phyloP scores from a whole-genome alignment of 768 basidiomycete species.

The Agaricus blazei region DNA sequence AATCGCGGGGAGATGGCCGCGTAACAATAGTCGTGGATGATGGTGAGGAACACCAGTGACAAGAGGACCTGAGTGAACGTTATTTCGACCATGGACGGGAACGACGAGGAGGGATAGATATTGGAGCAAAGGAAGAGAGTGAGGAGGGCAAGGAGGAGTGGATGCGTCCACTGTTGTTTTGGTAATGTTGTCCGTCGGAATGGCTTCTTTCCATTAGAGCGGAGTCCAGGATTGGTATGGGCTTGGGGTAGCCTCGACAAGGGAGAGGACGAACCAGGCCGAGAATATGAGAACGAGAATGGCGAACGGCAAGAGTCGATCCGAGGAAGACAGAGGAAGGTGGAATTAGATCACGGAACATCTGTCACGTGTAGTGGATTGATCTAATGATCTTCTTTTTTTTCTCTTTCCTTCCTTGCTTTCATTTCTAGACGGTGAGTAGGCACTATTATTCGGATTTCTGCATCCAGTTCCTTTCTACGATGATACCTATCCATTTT shows the following conservation, averaged over 20 bases:
- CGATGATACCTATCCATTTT: constrained; percentile 67
- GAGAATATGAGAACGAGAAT: not conserved
- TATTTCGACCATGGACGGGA: not conserved
- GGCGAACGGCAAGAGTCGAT: not conserved
- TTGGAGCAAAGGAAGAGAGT: not conserved
- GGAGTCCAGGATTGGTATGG: constrained; percentile 8
- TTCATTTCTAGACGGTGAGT: constrained; percentile 22
- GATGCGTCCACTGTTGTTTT: not conserved
- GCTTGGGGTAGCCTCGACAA: constrained; percentile 7
- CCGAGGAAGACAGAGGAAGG: too few species aligned
- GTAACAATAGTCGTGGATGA: not conserved
- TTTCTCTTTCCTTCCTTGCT: not conserved
- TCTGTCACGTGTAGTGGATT: too few species aligned
- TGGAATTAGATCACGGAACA: too few species aligned
- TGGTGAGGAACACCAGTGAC: not conserved
- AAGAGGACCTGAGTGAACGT: not conserved
- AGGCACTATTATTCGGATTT: constrained; percentile 11
- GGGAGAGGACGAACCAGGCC: constrained; percentile 20
- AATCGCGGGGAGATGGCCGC: constrained; percentile 1
- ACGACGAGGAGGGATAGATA: too few species aligned
- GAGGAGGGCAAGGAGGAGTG: not conserved
- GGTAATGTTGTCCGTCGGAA: not conserved
- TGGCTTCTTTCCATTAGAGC: constrained; percentile 1
- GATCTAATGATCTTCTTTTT: too few species aligned
- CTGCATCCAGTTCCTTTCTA: constrained; percentile 15